phyloP scores from a whole-genome alignment of 192 early-diverging fungal genomes.

The Glomus cerebriforme region DNA sequence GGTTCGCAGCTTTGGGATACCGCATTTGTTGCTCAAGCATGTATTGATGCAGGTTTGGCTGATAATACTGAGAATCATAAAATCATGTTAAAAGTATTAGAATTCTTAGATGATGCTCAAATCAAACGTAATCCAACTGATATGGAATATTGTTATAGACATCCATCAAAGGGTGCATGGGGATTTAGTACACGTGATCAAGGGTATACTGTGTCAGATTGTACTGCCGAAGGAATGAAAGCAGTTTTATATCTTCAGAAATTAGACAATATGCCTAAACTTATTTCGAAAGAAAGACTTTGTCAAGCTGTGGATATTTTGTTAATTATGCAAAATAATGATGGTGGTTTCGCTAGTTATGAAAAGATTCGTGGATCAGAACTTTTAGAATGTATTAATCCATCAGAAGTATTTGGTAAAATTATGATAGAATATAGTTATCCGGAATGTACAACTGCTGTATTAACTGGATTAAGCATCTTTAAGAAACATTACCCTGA shows the following conservation, averaged over 20 bases:
- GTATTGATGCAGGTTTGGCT: conserved; percentile 75
- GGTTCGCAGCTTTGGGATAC: conserved; percentile 98
- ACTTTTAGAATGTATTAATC: conserved; percentile 87
- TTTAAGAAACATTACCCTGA: conserved; percentile 78
- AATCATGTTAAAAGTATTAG: conserved; percentile 65
- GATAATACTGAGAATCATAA: conserved; percentile 68
- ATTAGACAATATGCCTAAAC: conserved; percentile 54
- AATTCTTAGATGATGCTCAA: conserved; percentile 86
- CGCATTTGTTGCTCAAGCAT: conserved; percentile 83
- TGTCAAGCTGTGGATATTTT: conserved; percentile 88
- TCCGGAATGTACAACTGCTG: conserved; percentile 96
- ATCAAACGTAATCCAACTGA: conserved; percentile 76
- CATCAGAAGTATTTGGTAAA: conserved; percentile 96
- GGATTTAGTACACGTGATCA: conserved; percentile 94
- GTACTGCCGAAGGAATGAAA: conserved; percentile 91
- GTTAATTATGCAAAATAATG: conserved; percentile 88
- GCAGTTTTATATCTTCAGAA: conserved; percentile 75
- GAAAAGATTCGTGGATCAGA: conserved; percentile 79
- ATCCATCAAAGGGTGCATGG: conserved; percentile 91
- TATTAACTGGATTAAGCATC: conserved; percentile 78
- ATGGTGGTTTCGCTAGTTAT: conserved; percentile 93
- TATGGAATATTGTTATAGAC: conserved; percentile 73
- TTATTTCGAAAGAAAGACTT: conserved; percentile 71
- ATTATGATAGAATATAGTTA: conserved; percentile 98
- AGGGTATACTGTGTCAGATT: conserved; percentile 94